Conservation (phyloP, 176 grass and related monocot genomes). For the Zea mays region DNA sequence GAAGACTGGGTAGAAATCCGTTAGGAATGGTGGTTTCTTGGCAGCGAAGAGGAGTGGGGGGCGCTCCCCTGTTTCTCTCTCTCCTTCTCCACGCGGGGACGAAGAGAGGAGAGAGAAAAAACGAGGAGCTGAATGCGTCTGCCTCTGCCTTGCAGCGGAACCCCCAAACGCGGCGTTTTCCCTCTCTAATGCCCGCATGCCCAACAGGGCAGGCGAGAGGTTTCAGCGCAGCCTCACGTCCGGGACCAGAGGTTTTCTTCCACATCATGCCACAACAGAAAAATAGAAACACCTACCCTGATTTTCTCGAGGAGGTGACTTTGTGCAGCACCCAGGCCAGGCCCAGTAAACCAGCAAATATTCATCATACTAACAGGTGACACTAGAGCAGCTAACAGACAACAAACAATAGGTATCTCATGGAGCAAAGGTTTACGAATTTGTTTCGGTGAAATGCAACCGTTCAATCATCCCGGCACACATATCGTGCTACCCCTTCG, state of each 20-base stretch:
- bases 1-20: background rate
- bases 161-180: background rate
- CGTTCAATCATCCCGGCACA: background rate
- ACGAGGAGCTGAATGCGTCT: constrained; percentile 42
- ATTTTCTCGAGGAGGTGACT: background rate
- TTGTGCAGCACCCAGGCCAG: too few relatives aligned
- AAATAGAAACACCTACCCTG: too few relatives aligned
- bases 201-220: constrained; percentile 18
- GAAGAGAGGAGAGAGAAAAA: constrained; percentile 54
- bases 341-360: background rate
- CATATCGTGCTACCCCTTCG: background rate
- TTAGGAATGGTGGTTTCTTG: background rate
- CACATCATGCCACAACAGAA: too few relatives aligned
- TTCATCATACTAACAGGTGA: background rate
- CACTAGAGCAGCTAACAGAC: background rate
- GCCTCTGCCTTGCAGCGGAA: background rate
- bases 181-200: background rate
- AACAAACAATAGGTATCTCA: too few relatives aligned
- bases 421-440: background rate
- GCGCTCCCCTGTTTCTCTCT: constrained; percentile 18
- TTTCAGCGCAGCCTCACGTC: constrained; percentile 31
- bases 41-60: constrained; percentile 26
- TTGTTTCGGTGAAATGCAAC: background rate
- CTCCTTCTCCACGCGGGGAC: constrained; percentile 48
- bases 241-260: background rate